Conservation (phyloP, 805 yeast species). For the Candida ovalis region DNA sequence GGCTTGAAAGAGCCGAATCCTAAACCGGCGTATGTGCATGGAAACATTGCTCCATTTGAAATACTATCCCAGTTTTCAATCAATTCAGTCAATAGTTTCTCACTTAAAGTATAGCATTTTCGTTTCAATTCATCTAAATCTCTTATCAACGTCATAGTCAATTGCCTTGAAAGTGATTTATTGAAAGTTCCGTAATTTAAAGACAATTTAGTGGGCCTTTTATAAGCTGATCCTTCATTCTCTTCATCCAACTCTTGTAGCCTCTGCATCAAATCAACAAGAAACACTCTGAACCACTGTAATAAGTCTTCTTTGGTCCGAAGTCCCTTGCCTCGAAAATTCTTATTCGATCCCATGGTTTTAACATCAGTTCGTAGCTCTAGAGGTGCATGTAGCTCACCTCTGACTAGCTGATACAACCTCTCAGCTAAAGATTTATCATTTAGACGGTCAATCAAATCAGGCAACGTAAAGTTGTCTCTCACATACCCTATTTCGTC, state of each 20-base stretch:
- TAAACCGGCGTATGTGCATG: conserved; percentile 48
- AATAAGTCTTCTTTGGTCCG: conserved; percentile 55
- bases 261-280: conserved; percentile 72
- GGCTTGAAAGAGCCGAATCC: conserved; percentile 52
- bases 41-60: conserved; percentile 34
- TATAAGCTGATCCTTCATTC: conserved; percentile 14
- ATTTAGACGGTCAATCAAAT: conserved; percentile 34
- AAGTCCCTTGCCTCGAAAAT: conserved; percentile 55
- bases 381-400: conserved; percentile 53
- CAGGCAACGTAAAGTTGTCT: conserved; percentile 39
- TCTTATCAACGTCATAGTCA: conserved; percentile 34
- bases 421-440: conserved; percentile 47
- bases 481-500: conserved; percentile 45
- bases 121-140: conserved; percentile 36
- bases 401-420: conserved; percentile 62
- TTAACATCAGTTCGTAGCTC: conserved; percentile 59
- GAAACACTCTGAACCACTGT: conserved; percentile 80
- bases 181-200: conserved; percentile 33
- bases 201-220: conserved; percentile 55
- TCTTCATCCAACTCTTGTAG: conserved; percentile 75
- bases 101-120: conserved; percentile 19
- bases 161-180: conserved; percentile 37
- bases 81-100: conserved; percentile 20
- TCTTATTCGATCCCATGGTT: conserved; percentile 87
- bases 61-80: conserved; percentile 25